Evolutionary conservation across 2,329 filamentous ascomycete species (phyloP).

Genomic region (Byssothecium circinans): DNA sequence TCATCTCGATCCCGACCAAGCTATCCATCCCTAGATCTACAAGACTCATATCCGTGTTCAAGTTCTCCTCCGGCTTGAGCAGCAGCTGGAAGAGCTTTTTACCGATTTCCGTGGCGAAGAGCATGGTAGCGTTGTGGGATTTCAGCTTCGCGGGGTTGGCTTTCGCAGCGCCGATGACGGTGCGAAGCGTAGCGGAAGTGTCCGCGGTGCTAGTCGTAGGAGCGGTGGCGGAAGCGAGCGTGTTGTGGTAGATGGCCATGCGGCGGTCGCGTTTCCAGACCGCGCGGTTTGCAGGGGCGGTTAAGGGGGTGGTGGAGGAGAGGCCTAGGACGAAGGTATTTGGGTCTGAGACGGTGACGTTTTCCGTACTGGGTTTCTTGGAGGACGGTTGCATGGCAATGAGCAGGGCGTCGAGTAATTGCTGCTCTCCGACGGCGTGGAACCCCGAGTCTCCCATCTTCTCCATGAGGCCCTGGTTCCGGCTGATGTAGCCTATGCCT

Average conservation of each 20-base stretch:
- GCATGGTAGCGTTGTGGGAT: constrained; percentile 1
- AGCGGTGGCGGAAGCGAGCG: neutral
- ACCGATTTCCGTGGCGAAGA: constrained; percentile 25
- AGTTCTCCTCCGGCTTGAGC: constrained; percentile 21
- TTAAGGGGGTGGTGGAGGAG: constrained; percentile 19
- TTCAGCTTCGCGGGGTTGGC: constrained; percentile 14
- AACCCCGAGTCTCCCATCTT: neutral
- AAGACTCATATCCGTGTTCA: constrained; percentile 16
- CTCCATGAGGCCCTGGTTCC: constrained; percentile 9
- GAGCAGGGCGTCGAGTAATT: neutral
- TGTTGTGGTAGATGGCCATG: constrained; percentile 28
- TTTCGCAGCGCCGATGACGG: constrained; percentile 12
- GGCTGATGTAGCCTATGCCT: constrained; percentile 41
- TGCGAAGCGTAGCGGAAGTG: constrained; percentile 4
- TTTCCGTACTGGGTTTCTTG: neutral
- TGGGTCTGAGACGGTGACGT: neutral
- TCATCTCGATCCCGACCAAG: constrained; percentile 43
- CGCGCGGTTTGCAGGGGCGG: constrained; percentile 16
- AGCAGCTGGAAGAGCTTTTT: constrained; percentile 18
- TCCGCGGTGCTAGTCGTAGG: constrained; percentile 2
- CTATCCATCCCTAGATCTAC: constrained; percentile 36
- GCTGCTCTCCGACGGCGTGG: neutral
- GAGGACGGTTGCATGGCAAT: neutral
- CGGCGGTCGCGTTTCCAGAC: constrained; percentile 23
- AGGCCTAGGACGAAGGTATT: constrained; percentile 18